Base-by-base conservation (phyloP, 1,139 yeast genomes). In the Arxiozyma slooffiae region DNA sequence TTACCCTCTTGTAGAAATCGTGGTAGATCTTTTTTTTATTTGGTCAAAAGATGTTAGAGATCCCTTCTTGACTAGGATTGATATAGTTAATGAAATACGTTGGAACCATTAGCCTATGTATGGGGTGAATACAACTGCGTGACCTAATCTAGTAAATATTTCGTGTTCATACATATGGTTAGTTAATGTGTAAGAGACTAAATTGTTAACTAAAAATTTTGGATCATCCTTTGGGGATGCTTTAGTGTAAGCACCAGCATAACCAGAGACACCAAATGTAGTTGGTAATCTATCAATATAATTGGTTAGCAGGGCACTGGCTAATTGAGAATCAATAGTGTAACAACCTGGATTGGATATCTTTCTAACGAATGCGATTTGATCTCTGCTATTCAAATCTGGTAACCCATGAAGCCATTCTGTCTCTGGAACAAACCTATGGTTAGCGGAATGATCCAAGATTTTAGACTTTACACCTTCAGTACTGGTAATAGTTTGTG, bases 71-170 rank as follows among this genome's bases (percentile, higher is more conserved):
- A 92, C 78, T 50, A 98, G 98, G 54, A 92, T 86, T 49, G 88
- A 82, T 54, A 92, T 84, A 24, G 99, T 92, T 65, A 85, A 87
- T 1, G 96, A 77, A 60, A 92, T 92, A 60, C 99, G 98, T 72
- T 92, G 97, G 80, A 94, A 92, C 98, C 98, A 92, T 69, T 86
- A 95, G 2, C 97, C 98, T 53, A 92, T 98, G 64, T 92, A 98
- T 23, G 99, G 98, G 60, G 86, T 81, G 69, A 92, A 92, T 3
- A 96, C 92, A 50, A 92, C 90, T 40, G 80, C 79, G 47, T 74
- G 71, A 6, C 94, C 95, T 55, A 92, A 75, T 61, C 85, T 94
- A 36, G 76, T 67, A 44, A 96, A 85, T 57, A 94, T 85, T 71
- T 92, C 99, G 54, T 82, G 80, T 75, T 92, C 99, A 66, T 92